These are phyloP conservation scores for Pseudocercospora pini-densiflorae DNA, from an alignment of 2,329 filamentous ascomycete species.

Conservation along the genomic window DNA sequence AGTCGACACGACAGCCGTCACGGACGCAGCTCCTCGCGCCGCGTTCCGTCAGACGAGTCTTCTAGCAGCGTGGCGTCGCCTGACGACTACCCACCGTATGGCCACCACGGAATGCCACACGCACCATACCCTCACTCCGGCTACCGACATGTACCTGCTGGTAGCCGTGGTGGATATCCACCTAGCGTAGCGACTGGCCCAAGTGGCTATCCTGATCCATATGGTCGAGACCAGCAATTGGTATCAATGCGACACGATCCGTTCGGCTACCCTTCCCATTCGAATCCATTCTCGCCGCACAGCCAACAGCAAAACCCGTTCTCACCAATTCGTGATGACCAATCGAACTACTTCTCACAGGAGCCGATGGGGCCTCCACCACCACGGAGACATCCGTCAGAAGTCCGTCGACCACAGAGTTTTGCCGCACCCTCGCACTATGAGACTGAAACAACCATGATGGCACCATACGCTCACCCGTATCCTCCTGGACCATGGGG, in stretches of 20 bases:
- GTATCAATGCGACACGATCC: constrained; percentile 40
- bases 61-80: constrained; percentile 48
- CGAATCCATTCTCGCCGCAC: constrained; percentile 46
- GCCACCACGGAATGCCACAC: constrained; percentile 43
- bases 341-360: constrained; percentile 44
- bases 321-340: constrained; percentile 36
- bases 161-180: constrained; percentile 41
- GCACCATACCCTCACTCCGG: constrained; percentile 39
- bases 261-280: constrained; percentile 42
- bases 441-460: constrained; percentile 32
- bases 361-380: constrained; percentile 32
- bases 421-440: constrained; percentile 36
- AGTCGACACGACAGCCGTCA: constrained; percentile 29
- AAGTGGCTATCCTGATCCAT: constrained; percentile 31
- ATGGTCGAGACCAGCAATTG: constrained; percentile 32
- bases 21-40: constrained; percentile 33
- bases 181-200: constrained; percentile 33
- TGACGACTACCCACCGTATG: constrained; percentile 50
- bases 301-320: constrained; percentile 35
- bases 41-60: constrained; percentile 41
- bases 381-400: constrained; percentile 32
- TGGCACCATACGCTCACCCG: constrained; percentile 32
- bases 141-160: constrained; percentile 37
- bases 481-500: constrained; percentile 25
- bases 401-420: constrained; percentile 34